A percentile compares a stretch with the other conserved stretches of the same genome.
Conservation (phyloP, 495 filamentous ascomycete genomes). For the Penicillium antarcticum region DNA sequence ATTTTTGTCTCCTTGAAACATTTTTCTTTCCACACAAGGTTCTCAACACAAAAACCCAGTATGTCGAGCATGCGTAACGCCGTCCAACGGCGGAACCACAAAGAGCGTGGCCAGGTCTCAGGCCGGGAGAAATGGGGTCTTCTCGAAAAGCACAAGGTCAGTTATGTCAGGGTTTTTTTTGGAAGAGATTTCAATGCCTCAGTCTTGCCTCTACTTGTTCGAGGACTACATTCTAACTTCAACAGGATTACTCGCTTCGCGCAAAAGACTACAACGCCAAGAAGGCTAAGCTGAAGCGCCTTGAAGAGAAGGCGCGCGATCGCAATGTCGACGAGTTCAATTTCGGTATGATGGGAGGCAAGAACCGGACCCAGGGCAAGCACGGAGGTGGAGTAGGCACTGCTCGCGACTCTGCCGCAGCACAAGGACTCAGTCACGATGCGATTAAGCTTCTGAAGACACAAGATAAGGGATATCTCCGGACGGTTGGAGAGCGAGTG, state of each 20-base stretch:
- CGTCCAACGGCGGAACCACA: constrained; percentile 72
- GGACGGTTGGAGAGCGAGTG: constrained; percentile 60
- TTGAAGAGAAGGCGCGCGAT: constrained; percentile 76
- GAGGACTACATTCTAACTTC: constrained; percentile 13
- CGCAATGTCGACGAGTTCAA: constrained; percentile 97
- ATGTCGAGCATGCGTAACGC: constrained; percentile 86
- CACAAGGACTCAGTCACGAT: constrained; percentile 53
- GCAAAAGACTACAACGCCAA: constrained; percentile 86
- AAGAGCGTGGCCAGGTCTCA: constrained; percentile 81
- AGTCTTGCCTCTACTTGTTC: neutral
- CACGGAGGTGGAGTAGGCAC: constrained; percentile 51
- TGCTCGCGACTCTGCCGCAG: constrained; percentile 34
- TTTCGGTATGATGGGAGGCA: constrained; percentile 76
- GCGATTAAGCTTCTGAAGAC: constrained; percentile 89
- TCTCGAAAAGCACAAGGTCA: constrained; percentile 83
- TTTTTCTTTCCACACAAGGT: neutral
- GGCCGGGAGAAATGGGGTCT: constrained; percentile 81
- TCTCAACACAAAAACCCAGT: constrained; percentile 12
- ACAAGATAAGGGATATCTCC: constrained; percentile 86
- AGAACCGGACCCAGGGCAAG: constrained; percentile 51
- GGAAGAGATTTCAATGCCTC: neutral
- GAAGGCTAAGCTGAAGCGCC: constrained; percentile 70
- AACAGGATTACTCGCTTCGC: constrained; percentile 85
- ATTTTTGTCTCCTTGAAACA: neutral
- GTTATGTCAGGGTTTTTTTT: neutral